Percentiles rank a stretch among this genome's conserved stretches.
Conservation (phyloP, 108 stramenopile species). For the Poteriospumella lacustris region DNA sequence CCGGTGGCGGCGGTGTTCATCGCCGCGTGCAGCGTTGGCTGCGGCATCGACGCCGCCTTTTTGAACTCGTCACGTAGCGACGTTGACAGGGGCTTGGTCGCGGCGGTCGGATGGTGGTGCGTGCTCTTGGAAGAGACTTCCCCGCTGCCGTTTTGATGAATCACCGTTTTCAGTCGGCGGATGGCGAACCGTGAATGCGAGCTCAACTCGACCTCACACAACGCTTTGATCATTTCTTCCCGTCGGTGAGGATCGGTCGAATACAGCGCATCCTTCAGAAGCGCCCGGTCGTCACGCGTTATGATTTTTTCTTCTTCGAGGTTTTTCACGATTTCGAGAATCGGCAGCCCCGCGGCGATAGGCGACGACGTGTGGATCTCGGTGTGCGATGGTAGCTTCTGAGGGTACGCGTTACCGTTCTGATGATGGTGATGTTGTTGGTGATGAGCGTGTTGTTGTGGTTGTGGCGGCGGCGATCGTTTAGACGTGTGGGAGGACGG, state of each 20-base stretch:
- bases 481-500: too few species aligned
- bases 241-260: neutral
- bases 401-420: too few species aligned
- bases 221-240: neutral
- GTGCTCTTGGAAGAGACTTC: too few species aligned
- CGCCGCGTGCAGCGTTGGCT: too few species aligned
- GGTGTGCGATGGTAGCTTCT: neutral
- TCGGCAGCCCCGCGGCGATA: slow-evolving; percentile 15
- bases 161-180: neutral
- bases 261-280: slow-evolving; percentile 9
- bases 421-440: too few species aligned
- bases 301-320: slow-evolving; percentile 25
- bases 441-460: too few species aligned
- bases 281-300: neutral
- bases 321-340: slow-evolving; percentile 12
- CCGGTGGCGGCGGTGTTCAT: too few species aligned
- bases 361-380: slow-evolving; percentile 16
- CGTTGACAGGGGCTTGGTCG: too few species aligned
- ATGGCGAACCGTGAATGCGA: neutral
- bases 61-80: too few species aligned
- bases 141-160: slow-evolving; percentile 1
- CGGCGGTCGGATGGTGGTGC: too few species aligned
- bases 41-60: too few species aligned
- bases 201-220: neutral
- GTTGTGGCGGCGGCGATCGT: too few species aligned